Conservation (phyloP, 345 rosid species). For the Carallia brachiata region DNA sequence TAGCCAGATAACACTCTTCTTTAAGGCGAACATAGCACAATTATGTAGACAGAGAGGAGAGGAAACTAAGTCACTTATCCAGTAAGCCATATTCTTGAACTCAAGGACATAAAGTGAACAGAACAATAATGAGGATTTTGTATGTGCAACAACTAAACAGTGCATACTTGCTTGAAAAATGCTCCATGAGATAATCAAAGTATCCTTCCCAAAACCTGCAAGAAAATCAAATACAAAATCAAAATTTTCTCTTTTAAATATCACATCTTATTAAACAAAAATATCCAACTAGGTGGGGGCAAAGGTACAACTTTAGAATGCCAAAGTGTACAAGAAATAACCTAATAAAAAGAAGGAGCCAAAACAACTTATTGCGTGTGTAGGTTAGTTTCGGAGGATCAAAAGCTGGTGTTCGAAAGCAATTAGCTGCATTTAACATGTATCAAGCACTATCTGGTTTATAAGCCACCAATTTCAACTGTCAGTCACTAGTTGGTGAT, state of each 20-base stretch:
- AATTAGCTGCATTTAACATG: too few relatives aligned
- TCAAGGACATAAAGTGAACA: too few relatives aligned
- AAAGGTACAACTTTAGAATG: background rate
- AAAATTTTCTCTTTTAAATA: background rate
- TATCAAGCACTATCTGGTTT: too few relatives aligned
- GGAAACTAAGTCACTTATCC: background rate
- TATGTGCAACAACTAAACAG: conserved; percentile 20
- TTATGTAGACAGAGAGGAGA: background rate
- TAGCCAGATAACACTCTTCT: background rate
- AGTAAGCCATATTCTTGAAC: background rate
- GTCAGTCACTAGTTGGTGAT: too few relatives aligned
- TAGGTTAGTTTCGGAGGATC: too few relatives aligned
- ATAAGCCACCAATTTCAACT: too few relatives aligned
- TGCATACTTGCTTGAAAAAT: conserved; percentile 60
- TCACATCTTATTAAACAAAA: too few relatives aligned
- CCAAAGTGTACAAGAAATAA: background rate
- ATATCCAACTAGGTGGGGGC: background rate
- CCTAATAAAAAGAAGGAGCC: background rate
- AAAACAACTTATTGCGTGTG: too few relatives aligned
- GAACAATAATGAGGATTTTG: conserved; percentile 5
- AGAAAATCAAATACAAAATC: conserved; percentile 2
- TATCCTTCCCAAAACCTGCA: conserved; percentile 99
- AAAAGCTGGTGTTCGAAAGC: too few relatives aligned
- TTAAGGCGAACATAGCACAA: background rate
- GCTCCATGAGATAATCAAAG: conserved; percentile 90